Evolutionary conservation across 2,329 filamentous ascomycete genomes (phyloP), one percentile per base, ranked within the genome.

Genomic region (Colletotrichum destructivum): DNA sequence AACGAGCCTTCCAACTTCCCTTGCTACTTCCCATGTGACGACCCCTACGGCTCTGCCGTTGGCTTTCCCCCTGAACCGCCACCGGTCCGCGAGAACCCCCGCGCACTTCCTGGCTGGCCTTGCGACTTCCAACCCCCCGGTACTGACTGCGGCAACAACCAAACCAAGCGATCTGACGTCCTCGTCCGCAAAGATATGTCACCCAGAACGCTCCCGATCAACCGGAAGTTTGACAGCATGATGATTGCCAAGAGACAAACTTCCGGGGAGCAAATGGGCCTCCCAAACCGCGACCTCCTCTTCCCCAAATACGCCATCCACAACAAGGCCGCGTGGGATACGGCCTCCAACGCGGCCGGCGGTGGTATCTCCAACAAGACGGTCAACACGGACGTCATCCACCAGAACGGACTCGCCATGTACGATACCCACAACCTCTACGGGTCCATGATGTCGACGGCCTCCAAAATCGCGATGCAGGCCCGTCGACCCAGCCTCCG

Each of bases 341-440:
- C 82, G 70, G 78, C 8, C 21, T 72, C 66, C 23, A 72, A 72
- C 51, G 70, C 70, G 47, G 70, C 66, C 42, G 79, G 83, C 49
- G 86, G 86, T 52, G 84, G 83, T 2, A 80, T 88, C 35, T 85
- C 85, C 0, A 88, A 89, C 79, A 85, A 88, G 76, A 91, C 92
- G 0, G 88, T 94, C 64, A 86, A 89, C 74, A 93, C 92, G 0
- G 88, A 94, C 77, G 82, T 94, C 11, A 86, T 91, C 11, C 92
- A 94, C 78, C 86, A 89, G 52, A 91, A 92, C 69, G 92, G 92
- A 1, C 82, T 91, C 47, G 84, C 86, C 23, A 89, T 93, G 79
- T 94, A 93, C 77, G 93, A 95, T 75, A 93, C 90, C 0, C 93
- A 95, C 79, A 95, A 95, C 75, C 81, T 95, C 1, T 94, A 93